Conservation (phyloP, 805 yeast genomes). For the Starmerella bombicola region DNA sequence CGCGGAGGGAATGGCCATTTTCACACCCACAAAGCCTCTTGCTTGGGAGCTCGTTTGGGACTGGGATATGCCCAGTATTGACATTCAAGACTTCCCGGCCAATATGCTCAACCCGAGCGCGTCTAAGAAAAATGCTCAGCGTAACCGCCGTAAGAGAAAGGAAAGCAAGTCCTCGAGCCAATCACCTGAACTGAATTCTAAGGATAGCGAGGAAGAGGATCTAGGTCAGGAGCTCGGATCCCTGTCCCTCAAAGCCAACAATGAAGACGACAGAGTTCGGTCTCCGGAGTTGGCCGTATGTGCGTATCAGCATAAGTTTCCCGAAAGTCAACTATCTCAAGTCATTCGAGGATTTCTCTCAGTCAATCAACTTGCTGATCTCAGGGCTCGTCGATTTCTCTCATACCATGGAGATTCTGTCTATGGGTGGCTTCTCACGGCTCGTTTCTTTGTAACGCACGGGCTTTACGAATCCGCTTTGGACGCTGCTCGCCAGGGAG, state of each 20-base stretch:
- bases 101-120: not conserved
- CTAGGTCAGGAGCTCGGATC: not conserved
- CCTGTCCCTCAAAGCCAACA: not conserved
- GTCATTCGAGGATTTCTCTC: conserved; percentile 1
- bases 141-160: not conserved
- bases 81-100: conserved; percentile 32
- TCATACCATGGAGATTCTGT: conserved; percentile 30
- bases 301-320: not conserved
- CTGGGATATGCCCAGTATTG: conserved; percentile 47
- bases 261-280: not conserved
- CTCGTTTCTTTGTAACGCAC: conserved; percentile 45
- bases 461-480: conserved; percentile 55
- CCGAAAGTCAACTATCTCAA: not conserved
- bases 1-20: conserved; percentile 60
- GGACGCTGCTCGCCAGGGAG: conserved; percentile 47
- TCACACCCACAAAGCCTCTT: conserved; percentile 45
- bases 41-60: conserved; percentile 31
- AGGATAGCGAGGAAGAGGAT: not conserved
- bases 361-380: not conserved
- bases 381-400: not conserved
- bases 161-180: not conserved
- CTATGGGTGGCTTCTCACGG: conserved; percentile 53
- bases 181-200: not conserved
- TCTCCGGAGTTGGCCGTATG: not conserved
- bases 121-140: not conserved